phyloP scores from a whole-genome alignment of 176 grass and related monocot genomes.

The Oryza meyeriana region DNA sequence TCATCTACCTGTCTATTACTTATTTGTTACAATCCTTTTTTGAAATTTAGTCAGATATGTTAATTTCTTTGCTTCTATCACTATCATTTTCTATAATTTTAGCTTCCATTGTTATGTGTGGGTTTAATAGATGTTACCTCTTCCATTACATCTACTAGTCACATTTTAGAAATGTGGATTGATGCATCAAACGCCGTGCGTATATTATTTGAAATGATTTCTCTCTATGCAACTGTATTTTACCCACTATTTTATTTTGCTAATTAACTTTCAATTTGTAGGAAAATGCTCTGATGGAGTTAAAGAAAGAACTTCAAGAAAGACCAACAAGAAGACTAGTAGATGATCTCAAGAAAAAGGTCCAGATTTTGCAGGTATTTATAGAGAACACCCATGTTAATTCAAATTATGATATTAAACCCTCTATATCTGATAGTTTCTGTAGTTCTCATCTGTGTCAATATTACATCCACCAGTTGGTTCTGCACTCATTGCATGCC shows the following conservation, averaged over 20 bases:
- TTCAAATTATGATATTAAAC: constrained; percentile 11
- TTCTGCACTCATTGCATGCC: neutral
- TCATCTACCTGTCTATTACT: constrained; percentile 8
- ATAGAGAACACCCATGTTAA: neutral
- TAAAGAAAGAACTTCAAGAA: constrained; percentile 95
- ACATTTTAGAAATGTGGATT: neutral
- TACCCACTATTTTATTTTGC: neutral
- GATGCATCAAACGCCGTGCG: neutral
- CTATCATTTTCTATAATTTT: neutral
- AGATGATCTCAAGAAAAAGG: constrained; percentile 97
- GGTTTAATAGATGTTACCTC: constrained; percentile 3
- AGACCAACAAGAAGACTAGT: constrained; percentile 85
- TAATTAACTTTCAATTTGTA: constrained; percentile 42
- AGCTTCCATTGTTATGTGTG: neutral
- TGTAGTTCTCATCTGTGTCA: neutral
- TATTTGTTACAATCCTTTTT: neutral
- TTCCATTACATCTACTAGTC: constrained; percentile 11
- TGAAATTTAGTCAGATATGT: neutral
- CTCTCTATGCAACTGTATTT: constrained; percentile 11
- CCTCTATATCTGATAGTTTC: neutral
- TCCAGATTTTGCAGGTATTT: constrained; percentile 94
- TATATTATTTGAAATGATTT: constrained; percentile 32
- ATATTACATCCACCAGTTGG: neutral
- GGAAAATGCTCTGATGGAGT: constrained; percentile 72
- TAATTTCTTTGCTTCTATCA: constrained; percentile 12